Evolutionary conservation across 495 filamentous ascomycete species (phyloP), one percentile per base, ranked within the genome.

Genomic region (Clohesyomyces aquaticus): DNA sequence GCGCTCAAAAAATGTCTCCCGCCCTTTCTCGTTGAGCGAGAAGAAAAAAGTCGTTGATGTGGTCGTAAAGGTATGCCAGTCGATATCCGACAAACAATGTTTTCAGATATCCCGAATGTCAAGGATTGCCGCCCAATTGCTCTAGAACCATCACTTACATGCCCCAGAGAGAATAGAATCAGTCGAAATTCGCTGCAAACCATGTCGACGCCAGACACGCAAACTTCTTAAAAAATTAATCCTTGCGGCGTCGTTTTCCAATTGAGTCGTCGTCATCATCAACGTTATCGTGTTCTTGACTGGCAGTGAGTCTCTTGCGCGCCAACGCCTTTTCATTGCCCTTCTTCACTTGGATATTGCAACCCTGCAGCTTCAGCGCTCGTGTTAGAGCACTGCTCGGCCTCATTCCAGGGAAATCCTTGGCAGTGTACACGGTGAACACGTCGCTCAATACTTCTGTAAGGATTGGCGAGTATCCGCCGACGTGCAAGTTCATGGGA

Each of bases 331-430:
- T 87, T 59, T 89, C 86, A 62, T 88, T 90, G n/a, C 88, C 88
- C 72, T 91, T 91, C 78, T 91, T 91, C 56, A 91, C 89, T 55
- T 86, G 85, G 66, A 91, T 91, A 38, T 88, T 79, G 63, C 88
- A 88, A 26, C 88, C 88, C 76, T 91, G 88, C 67, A 84, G 78
- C 73, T 90, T 89, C 55, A 91, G 75, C 27, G 81, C 77, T 72
- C 87, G 88, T 25, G 88, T 89, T 29, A 91, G 71, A 22, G 79
- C 75, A 23, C 86, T 89, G 71, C 85, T 88, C 0, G 87, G 85
- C 55, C 85, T 79, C 94, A 98, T 96, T 8, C 94, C 93, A 0
- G 91, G 91, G 65, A 98, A 98, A 73, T 97, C 93, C 73, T 97
- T 97, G n/a, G 93, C 91, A 19, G 91, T 91, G 74, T 87, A 96